Evolutionary conservation across 140 eudicot species (phyloP).

Genomic region (Stevia rebaudiana): DNA sequence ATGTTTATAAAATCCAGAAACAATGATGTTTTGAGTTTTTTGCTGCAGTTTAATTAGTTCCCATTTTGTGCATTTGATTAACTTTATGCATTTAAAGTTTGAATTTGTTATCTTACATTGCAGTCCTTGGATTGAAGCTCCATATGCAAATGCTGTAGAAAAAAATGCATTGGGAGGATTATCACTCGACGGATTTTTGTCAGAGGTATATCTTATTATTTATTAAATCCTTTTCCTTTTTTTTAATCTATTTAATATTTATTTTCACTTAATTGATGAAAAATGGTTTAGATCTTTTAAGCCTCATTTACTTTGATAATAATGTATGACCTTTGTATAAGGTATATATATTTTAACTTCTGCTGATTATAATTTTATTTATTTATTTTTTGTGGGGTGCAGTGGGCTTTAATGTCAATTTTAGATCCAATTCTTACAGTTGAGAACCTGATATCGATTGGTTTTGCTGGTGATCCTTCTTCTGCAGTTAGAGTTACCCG

Average conservation of each 20-base stretch:
- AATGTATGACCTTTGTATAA: too few species aligned
- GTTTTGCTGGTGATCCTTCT: conserved; percentile 76
- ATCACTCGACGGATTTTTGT: conserved; percentile 69
- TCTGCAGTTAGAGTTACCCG: conserved; percentile 81
- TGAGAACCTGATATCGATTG: conserved; percentile 80
- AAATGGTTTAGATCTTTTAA: not conserved
- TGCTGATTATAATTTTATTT: too few species aligned
- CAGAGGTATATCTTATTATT: conserved; percentile 77
- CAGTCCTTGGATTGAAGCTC: conserved; percentile 94
- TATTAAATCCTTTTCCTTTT: not conserved
- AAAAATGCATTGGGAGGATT: conserved; percentile 77
- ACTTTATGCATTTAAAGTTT: not conserved
- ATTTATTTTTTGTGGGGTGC: conserved; percentile 28
- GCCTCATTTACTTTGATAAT: too few species aligned
- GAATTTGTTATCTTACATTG: conserved; percentile 4
- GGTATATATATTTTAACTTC: not conserved
- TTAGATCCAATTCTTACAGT: conserved; percentile 73
- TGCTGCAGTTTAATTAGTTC: not conserved
- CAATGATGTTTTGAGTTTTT: too few species aligned
- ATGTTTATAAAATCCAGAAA: too few species aligned
- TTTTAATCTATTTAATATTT: not conserved
- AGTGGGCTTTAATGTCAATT: conserved; percentile 98
- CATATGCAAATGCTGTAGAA: conserved; percentile 72
- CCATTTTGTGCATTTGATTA: too few species aligned
- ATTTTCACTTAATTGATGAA: not conserved